Base-by-base conservation (phyloP, 306 rosid species). In the Crotalaria pallida region DNA sequence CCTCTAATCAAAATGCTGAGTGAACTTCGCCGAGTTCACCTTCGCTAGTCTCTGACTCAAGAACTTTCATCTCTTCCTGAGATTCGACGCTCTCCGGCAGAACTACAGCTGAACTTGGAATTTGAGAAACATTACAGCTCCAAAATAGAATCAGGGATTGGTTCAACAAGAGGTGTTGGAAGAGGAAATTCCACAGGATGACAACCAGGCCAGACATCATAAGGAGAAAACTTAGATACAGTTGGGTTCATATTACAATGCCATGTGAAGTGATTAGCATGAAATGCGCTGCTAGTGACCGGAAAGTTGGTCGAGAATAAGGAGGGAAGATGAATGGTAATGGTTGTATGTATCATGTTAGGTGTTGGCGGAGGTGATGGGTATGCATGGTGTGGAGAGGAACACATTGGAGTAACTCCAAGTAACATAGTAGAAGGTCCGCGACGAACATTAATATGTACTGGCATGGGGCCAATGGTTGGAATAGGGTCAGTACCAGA, bases 281-380 rank as follows among this genome's bases (percentile, higher is more conserved):
- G 99, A 79, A 91, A 95, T 49, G 87, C 85, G 44, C 76, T 84
- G 70, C 80, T 83, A 10, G 87, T 84, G 51, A 89, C 87, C 1
- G 98, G 86, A 79, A 79, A 92, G 64, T 87, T 65, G 92, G 84
- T 84, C 87, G 99, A 68, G 81, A 77, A 48, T 81, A 94, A 61
- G 92, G 84, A 77, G 99, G 90, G 75, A 78, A 95, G 63, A 95
- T 75, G 63, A 86, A 95, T 53, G 97, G 91, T 83, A 95, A 57
- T 49, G 97, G 88, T 29, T 91, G 99, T 19, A 95, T 91, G 99
- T 19, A 95, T 86, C 92, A 95, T 86, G 82, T 85, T 92, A 19
- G 99, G 99, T 15, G 97, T 91, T 19, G 89, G 72, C 57, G 97
- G 97, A 68, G 97, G 97, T 48, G 99, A 91, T 44, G 91, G 96